Percentiles rank a stretch among this genome's conserved stretches.
phyloP scores from a whole-genome alignment of 2,329 filamentous ascomycete genomes.

The Cladophialophora exuberans region DNA sequence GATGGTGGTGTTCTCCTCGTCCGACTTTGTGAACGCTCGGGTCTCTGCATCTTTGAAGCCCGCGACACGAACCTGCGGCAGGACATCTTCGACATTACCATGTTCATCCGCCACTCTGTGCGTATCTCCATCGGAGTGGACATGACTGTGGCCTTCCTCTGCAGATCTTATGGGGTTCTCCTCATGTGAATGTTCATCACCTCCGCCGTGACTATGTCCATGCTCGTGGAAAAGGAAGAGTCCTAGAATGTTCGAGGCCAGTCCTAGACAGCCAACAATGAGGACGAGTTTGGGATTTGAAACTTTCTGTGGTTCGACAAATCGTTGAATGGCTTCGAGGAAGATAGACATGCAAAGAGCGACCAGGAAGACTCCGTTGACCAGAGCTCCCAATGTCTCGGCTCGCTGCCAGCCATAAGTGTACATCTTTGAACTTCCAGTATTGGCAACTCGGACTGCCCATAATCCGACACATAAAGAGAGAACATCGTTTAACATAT shows the following conservation, averaged over 20 bases:
- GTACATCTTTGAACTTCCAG: constrained; percentile 84
- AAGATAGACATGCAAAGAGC: constrained; percentile 96
- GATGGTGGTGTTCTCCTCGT: constrained; percentile 37
- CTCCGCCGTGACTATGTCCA: constrained; percentile 75
- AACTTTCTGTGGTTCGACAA: constrained; percentile 89
- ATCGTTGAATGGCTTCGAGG: constrained; percentile 88
- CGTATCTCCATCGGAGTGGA: constrained; percentile 38
- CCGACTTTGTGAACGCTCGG: constrained; percentile 32
- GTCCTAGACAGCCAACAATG: constrained; percentile 82
- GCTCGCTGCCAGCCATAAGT: constrained; percentile 98
- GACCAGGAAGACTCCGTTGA: constrained; percentile 97
- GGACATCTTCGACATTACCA: constrained; percentile 63
- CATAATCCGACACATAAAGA: constrained; percentile 90
- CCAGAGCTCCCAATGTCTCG: constrained; percentile 92
- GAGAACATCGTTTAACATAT: constrained; percentile 99
- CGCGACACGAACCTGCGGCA: constrained; percentile 65
- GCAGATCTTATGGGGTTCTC: constrained; percentile 49
- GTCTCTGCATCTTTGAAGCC: constrained; percentile 41
- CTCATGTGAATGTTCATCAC: constrained; percentile 53
- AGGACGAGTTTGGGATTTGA: constrained; percentile 83
- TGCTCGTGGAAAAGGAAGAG: constrained; percentile 93
- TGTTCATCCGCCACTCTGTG: constrained; percentile 55
- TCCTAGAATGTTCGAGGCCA: constrained; percentile 85
- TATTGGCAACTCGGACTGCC: constrained; percentile 88
- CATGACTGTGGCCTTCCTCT: constrained; percentile 57